These are phyloP conservation scores for Penicillium atrosanguineum DNA, from an alignment of 495 filamentous ascomycete genomes.

Conservation along the genomic window DNA sequence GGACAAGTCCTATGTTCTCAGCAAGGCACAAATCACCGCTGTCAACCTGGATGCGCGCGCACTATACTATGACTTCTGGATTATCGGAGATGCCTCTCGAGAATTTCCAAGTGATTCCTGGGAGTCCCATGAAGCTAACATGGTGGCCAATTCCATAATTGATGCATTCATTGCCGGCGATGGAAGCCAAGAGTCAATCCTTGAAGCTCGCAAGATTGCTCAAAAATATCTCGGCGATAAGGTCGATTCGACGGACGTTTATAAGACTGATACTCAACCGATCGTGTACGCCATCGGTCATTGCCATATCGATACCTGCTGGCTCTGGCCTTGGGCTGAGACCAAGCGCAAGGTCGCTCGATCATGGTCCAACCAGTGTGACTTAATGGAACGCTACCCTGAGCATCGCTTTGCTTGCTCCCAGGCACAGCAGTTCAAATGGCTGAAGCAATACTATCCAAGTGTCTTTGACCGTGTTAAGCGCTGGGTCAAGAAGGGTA, in stretches of 20 bases:
- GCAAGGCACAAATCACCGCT: constrained; percentile 80
- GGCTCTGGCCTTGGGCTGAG: constrained; percentile 99
- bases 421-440: constrained; percentile 96
- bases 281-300: constrained; percentile 88
- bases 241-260: constrained; percentile 81
- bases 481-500: constrained; percentile 81
- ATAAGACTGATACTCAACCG: constrained; percentile 66
- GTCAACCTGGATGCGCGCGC: constrained; percentile 82
- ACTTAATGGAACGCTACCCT: constrained; percentile 89
- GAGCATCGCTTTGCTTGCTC: constrained; percentile 91
- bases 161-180: constrained; percentile 80
- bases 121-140: constrained; percentile 83
- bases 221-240: constrained; percentile 75
- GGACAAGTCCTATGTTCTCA: constrained; percentile 72
- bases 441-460: constrained; percentile 88
- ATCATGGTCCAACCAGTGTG: constrained; percentile 94
- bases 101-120: constrained; percentile 78
- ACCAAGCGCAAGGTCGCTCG: constrained; percentile 95
- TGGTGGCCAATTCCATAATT: constrained; percentile 82
- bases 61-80: constrained; percentile 91
- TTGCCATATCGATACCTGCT: constrained; percentile 97
- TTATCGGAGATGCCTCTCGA: constrained; percentile 81
- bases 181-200: constrained; percentile 70
- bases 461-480: constrained; percentile 86
- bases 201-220: constrained; percentile 76